phyloP scores from a whole-genome alignment of 805 yeast genomes.

The Zygoascus tannicola region DNA sequence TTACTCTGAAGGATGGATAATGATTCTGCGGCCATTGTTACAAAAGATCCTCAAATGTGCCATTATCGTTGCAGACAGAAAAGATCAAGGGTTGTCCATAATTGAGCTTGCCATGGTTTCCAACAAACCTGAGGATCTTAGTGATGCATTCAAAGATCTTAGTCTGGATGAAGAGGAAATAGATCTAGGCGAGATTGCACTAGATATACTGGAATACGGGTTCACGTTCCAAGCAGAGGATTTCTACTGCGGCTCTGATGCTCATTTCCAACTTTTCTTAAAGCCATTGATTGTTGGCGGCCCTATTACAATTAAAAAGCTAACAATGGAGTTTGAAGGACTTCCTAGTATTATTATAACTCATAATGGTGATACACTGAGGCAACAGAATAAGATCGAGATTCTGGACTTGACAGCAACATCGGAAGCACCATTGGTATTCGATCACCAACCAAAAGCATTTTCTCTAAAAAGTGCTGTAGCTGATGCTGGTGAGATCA shows the following conservation, averaged over 20 bases:
- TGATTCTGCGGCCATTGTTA: constrained; percentile 28
- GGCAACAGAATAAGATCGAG: background rate
- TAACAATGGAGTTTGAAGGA: constrained; percentile 9
- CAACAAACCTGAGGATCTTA: background rate
- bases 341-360: constrained; percentile 4
- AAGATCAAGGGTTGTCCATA: background rate
- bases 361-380: constrained; percentile 7
- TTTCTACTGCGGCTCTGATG: constrained; percentile 14
- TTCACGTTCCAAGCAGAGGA: constrained; percentile 15
- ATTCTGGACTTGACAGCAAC: background rate
- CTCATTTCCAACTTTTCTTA: constrained; percentile 15
- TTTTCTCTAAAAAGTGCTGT: background rate
- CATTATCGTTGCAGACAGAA: constrained; percentile 8
- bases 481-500: background rate
- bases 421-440: background rate
- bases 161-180: background rate
- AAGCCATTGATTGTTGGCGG: constrained; percentile 6
- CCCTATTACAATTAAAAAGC: background rate
- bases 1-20: constrained; percentile 36
- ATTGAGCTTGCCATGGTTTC: background rate
- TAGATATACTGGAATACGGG: constrained; percentile 10
- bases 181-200: background rate
- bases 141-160: background rate
- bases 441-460: background rate
- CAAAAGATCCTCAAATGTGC: constrained; percentile 33